Base-by-base conservation (phyloP, 306 rosid species). In the Gynostemma pentaphyllum region DNA sequence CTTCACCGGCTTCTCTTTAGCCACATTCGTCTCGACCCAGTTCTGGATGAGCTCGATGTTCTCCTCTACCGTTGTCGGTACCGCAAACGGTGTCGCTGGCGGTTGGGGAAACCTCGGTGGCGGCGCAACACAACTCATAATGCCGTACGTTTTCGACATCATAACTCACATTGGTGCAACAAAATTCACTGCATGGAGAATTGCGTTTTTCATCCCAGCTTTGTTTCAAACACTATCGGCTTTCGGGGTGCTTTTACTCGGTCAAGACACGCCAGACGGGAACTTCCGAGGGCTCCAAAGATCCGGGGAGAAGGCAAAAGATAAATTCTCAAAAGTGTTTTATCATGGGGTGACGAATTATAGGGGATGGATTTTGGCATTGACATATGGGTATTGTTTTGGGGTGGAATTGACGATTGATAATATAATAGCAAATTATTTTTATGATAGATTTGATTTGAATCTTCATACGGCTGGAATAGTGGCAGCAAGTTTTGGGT, bases 21-120 rank as follows among this genome's bases (percentile, higher is more conserved):
- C 96, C 27, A 83, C 91, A 6, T 91, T 91, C 32, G 92, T 91
- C 48, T 87, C 97, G n/a, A 87, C 95, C 0, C 92, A 87, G 27
- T 91, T 85, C 80, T 91, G 92, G 97, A 91, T 87, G 97, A 91
- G 92, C 78, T 87, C 97, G 9, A 87, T 87, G 96, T 91, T 91
- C 65, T 81, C 96, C 0, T 36, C 89, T 2, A 79, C 76, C 1
- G 84, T 87, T 0, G 95, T 91, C 28, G 97, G 87, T 22, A 37
- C 82, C 7, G 96, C 96, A 41, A 91, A 85, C 19, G 95, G 95
- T 0, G 50, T 91, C 6, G 54, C 96, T 0, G 96, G 78, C 9
- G 97, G 96, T 0, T 91, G 96, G 97, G 95, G 97, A 0, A 91
- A 91, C 81, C 73, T 91, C 1, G 95, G 96, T 4, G 97, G 96